These are phyloP conservation scores for Endothia cerciana DNA, from an alignment of 2,329 filamentous ascomycete species.

Conservation along the genomic window DNA sequence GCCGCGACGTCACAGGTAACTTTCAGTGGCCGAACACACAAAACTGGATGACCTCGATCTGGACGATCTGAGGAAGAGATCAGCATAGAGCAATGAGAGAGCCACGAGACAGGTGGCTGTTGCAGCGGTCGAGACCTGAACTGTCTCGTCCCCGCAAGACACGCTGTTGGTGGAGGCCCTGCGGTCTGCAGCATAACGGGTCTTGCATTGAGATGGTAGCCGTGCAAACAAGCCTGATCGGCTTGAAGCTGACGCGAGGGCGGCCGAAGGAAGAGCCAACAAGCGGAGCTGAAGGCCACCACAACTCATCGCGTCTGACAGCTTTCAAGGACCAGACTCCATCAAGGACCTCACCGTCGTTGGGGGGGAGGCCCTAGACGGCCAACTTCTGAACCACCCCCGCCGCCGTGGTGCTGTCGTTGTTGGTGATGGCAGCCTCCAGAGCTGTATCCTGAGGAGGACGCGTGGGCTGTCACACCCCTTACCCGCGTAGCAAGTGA, in stretches of 20 bases:
- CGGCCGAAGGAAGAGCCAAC: conserved; percentile 15
- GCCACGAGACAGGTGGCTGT: neutral
- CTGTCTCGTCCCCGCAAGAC: conserved; percentile 1
- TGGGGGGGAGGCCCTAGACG: neutral
- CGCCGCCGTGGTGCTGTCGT: too few relatives aligned
- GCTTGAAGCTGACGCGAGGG: conserved; percentile 10
- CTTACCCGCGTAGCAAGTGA: neutral
- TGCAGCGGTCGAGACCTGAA: conserved; percentile 5
- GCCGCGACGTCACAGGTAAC: neutral
- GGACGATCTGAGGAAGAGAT: neutral
- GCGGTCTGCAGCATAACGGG: neutral
- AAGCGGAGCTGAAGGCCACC: conserved; percentile 3
- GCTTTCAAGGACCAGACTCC: neutral
- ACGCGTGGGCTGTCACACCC: too few relatives aligned
- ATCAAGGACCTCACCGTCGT: conserved; percentile 2
- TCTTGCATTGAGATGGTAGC: neutral
- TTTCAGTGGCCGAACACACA: neutral
- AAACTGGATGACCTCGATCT: too few relatives aligned
- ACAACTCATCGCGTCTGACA: conserved; percentile 1
- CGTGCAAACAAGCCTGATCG: neutral
- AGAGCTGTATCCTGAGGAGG: too few relatives aligned
- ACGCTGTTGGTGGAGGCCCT: conserved; percentile 5
- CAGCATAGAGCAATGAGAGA: neutral
- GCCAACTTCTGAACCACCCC: too few relatives aligned
- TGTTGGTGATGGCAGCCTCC: neutral